Base-by-base conservation (phyloP, 2,329 filamentous ascomycete species). In the Penicillium rolfsii region DNA sequence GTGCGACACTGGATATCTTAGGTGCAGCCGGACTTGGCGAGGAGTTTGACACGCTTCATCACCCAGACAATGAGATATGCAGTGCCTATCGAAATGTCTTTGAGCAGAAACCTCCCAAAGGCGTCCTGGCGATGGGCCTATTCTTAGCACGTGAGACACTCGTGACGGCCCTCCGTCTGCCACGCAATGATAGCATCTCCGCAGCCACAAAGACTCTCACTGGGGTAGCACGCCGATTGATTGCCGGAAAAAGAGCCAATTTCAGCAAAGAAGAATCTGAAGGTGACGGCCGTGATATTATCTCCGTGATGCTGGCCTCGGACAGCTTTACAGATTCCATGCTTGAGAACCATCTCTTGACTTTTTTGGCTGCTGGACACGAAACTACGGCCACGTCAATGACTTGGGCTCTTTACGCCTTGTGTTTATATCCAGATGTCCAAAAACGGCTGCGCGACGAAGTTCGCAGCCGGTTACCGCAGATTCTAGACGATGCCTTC, bases 321-420 rank as follows among this genome's bases (percentile, higher is more conserved):
- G 75, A 74, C 7, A 71, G 73, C 36, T 78, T 79, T 49, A 71
- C 73, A 0, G 76, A 79, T 30, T 69, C 73, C 1, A 73, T 76
- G 49, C 63, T 79, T 14, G 73, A 77, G 1, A 74, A 79, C 56
- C 77, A 79, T 56, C 74, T 79, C 72, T 62, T 79, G 63, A 79
- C 77, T 0, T 79, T 79, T 54, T 61, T 79, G 5, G 75, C 76
- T n/a, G 77, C 77, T 2, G 75, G 75, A 0, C 74, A 68, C 55
- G 70, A 52, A 22, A 93, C 91, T 0, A 93, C 90, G 0, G 87
- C 91, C 1, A 84, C 87, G 1, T 83, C 90, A n/a, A 81, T 94
- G 73, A 89, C 87, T 9, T 94, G 90, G 89, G 84, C 88, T 4
- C 76, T 87, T 7, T 90, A 91, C 71, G 78, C 88, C 52, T 83